Conservation (phyloP, 1,284 basidiomycete species). For the Cryptococcus maquisensis region DNA sequence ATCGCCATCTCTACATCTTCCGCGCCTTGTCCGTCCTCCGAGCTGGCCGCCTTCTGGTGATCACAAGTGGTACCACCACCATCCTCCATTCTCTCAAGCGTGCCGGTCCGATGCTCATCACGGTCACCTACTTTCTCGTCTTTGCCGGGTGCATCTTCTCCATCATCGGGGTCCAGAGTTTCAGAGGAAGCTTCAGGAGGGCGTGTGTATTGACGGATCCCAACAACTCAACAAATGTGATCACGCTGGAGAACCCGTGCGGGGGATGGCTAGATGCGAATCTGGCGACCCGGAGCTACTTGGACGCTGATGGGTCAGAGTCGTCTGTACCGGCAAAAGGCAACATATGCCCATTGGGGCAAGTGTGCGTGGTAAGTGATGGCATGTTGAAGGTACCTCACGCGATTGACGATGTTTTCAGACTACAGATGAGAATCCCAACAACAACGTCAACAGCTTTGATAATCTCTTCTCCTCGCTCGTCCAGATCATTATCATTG, state of each 20-base stretch:
- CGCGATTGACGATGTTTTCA: slow-evolving; percentile 24
- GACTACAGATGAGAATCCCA: slow-evolving; percentile 65
- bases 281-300: slow-evolving; percentile 40
- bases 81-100: slow-evolving; percentile 91
- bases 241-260: slow-evolving; percentile 58
- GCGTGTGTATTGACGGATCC: slow-evolving; percentile 50
- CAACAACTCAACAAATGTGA: slow-evolving; percentile 35
- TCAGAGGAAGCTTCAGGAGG: slow-evolving; percentile 74
- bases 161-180: slow-evolving; percentile 85
- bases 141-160: slow-evolving; percentile 89
- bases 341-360: slow-evolving; percentile 77
- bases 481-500: slow-evolving; percentile 80
- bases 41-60: slow-evolving; percentile 73
- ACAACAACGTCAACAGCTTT: slow-evolving; percentile 70
- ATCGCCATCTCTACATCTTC: slow-evolving; percentile 77
- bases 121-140: slow-evolving; percentile 83
- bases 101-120: slow-evolving; percentile 79
- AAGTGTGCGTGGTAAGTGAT: slow-evolving; percentile 67
- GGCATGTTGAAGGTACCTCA: not conserved
- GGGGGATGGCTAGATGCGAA: slow-evolving; percentile 70
- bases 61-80: slow-evolving; percentile 90
- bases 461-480: slow-evolving; percentile 82
- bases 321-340: slow-evolving; percentile 61
- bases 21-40: slow-evolving; percentile 84
- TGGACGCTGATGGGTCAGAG: slow-evolving; percentile 26